Evolutionary conservation across 2,329 filamentous ascomycete genomes (phyloP).

Genomic region (Claviceps maximensis): DNA sequence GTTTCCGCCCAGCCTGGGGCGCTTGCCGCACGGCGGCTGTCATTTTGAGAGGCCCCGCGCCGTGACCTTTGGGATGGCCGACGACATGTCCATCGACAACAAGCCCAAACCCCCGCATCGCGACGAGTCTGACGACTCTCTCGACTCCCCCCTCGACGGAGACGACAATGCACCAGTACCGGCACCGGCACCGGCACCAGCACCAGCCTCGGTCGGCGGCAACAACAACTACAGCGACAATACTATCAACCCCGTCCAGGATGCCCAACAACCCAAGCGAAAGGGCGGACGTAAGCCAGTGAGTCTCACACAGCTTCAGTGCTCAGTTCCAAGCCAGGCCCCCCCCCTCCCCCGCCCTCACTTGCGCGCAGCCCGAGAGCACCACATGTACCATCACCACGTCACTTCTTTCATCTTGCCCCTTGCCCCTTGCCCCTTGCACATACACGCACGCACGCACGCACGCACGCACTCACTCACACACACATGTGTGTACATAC

Average conservation of each 20-base stretch:
- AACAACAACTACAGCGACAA: not conserved
- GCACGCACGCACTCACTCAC: too few relatives aligned
- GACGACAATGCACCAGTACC: constrained; percentile 28
- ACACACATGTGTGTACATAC: too few relatives aligned
- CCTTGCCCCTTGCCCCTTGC: not conserved
- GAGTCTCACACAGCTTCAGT: constrained; percentile 36
- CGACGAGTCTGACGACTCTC: constrained; percentile 49
- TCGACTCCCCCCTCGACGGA: constrained; percentile 46
- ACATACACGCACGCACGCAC: too few relatives aligned
- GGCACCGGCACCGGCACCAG: constrained; percentile 5
- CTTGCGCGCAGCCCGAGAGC: not conserved
- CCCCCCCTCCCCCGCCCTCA: too few relatives aligned
- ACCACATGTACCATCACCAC: not conserved
- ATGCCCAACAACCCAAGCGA: constrained; percentile 65
- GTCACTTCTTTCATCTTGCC: not conserved
- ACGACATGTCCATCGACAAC: constrained; percentile 51
- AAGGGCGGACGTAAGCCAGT: constrained; percentile 97
- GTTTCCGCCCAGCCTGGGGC: constrained; percentile 17
- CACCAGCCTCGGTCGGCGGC: too few relatives aligned
- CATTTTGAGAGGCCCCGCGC: constrained; percentile 19
- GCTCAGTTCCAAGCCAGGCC: not conserved
- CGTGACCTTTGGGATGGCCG: constrained; percentile 42
- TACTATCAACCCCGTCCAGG: constrained; percentile 27
- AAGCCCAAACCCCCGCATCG: constrained; percentile 26
- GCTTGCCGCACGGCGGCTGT: constrained; percentile 25